Evolutionary conservation across 1,284 basidiomycete genomes (phyloP).

Genomic region (Cryptococcus maquisensis): DNA sequence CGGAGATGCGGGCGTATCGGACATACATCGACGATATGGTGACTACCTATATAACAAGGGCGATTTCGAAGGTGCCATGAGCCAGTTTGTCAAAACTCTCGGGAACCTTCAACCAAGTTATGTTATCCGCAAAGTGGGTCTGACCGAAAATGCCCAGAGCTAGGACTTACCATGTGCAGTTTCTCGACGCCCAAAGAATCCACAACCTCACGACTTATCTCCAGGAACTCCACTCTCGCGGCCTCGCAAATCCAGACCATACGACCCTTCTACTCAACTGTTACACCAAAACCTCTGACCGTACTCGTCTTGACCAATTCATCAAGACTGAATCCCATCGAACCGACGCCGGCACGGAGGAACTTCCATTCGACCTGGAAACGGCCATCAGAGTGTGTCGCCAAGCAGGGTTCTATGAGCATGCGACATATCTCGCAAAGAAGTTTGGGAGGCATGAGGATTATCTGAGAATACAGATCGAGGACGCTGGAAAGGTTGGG

Average conservation of each 20-base stretch:
- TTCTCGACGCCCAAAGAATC: conserved; percentile 92
- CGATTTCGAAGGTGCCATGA: conserved; percentile 90
- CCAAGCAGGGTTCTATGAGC: conserved; percentile 92
- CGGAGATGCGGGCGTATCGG: conserved; percentile 67
- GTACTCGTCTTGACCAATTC: conserved; percentile 80
- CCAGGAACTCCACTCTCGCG: conserved; percentile 85
- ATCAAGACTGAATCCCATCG: conserved; percentile 72
- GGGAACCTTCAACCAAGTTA: conserved; percentile 88
- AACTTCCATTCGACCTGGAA: conserved; percentile 89
- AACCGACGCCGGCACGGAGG: conserved; percentile 49
- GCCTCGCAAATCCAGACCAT: conserved; percentile 91
- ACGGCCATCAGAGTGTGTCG: conserved; percentile 95
- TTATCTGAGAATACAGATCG: conserved; percentile 88
- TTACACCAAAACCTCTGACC: conserved; percentile 94
- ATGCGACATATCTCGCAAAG: conserved; percentile 89
- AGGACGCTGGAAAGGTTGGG: conserved; percentile 76
- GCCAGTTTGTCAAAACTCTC: conserved; percentile 85
- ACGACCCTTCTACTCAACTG: conserved; percentile 93
- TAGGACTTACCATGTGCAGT: conserved; percentile 55
- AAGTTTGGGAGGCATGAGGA: conserved; percentile 89
- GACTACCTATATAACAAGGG: conserved; percentile 87
- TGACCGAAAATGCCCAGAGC: not conserved
- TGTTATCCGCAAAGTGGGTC: conserved; percentile 82
- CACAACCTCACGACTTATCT: conserved; percentile 92
- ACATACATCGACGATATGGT: conserved; percentile 83